phyloP scores from a whole-genome alignment of 169 alveolate genomes.

The Plasmodium coatneyi region DNA sequence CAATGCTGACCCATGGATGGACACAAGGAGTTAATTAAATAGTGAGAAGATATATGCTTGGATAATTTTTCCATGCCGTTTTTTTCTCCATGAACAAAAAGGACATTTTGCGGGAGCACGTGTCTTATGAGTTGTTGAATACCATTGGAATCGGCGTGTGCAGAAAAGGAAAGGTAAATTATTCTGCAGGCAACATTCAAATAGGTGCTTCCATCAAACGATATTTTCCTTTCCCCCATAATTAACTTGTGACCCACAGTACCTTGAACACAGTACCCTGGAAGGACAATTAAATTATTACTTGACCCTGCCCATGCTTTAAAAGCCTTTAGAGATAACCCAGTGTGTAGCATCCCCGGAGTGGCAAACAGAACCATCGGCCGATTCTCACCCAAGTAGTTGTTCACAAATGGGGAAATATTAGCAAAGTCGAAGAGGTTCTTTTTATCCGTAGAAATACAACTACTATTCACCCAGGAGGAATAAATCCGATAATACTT shows the following conservation, averaged over 20 bases:
- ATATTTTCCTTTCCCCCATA: constrained; percentile 87
- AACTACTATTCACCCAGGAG: constrained; percentile 94
- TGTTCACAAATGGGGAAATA: constrained; percentile 93
- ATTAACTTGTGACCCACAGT: constrained; percentile 96
- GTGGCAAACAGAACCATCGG: constrained; percentile 99
- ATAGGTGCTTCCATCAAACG: constrained; percentile 40
- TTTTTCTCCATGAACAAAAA: constrained; percentile 98
- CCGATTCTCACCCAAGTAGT: constrained; percentile 90
- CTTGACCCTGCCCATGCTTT: constrained; percentile 96
- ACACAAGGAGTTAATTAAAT: constrained; percentile 37
- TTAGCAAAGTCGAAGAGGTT: constrained; percentile 94
- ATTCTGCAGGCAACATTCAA: constrained; percentile 94
- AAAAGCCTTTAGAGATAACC: constrained; percentile 95
- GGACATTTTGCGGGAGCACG: constrained; percentile 93
- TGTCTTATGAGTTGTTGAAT: constrained; percentile 90
- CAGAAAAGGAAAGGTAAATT: constrained; percentile 96
- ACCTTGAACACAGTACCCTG: constrained; percentile 99
- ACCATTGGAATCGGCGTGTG: constrained; percentile 99
- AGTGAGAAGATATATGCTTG: constrained; percentile 73
- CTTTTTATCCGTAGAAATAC: constrained; percentile 85
- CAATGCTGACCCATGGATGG: constrained; percentile 60
- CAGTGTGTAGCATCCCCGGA: constrained; percentile 99
- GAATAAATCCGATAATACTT: constrained; percentile 94
- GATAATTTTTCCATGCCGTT: constrained; percentile 95
- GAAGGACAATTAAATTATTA: constrained; percentile 95